These are phyloP conservation scores for Phytophthora lateralis DNA, from an alignment of 352 stramenopile genomes.

Conservation along the genomic window DNA sequence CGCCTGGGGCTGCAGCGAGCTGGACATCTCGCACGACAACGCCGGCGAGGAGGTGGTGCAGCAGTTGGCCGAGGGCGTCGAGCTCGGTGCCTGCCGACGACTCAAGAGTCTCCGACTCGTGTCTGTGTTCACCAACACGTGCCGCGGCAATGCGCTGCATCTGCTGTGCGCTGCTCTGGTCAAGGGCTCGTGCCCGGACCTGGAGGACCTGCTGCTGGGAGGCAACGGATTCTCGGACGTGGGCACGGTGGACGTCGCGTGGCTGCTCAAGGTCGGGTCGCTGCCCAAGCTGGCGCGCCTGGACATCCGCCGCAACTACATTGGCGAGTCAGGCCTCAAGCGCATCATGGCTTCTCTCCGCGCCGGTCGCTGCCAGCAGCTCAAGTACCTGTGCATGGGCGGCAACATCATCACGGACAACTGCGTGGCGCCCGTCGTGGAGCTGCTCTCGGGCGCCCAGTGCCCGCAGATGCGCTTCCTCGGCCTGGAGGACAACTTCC, in stretches of 20 bases:
- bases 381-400: constrained; percentile 87
- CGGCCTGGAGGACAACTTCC: constrained; percentile 81
- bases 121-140: constrained; percentile 83
- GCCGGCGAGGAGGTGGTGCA: constrained; percentile 68
- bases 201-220: constrained; percentile 71
- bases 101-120: constrained; percentile 67
- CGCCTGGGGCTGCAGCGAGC: constrained; percentile 76
- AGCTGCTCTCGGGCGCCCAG: constrained; percentile 59
- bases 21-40: constrained; percentile 83
- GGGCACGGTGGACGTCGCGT: constrained; percentile 75
- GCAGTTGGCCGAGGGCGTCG: constrained; percentile 69
- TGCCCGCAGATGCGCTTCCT: constrained; percentile 84
- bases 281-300: constrained; percentile 71
- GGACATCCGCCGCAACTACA: constrained; percentile 83
- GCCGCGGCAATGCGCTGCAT: constrained; percentile 71
- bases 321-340: constrained; percentile 77
- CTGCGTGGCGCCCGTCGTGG: constrained; percentile 70
- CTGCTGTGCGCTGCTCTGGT: constrained; percentile 68
- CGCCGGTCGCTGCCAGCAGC: constrained; percentile 51
- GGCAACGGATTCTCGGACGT: constrained; percentile 82
- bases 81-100: constrained; percentile 59
- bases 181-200: constrained; percentile 61
- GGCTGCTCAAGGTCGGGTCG: constrained; percentile 66
- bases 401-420: constrained; percentile 89
- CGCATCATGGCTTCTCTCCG: constrained; percentile 70